Evolutionary conservation across 1,139 yeast genomes (phyloP).

Genomic region (Blastobotrys arbuscula): DNA sequence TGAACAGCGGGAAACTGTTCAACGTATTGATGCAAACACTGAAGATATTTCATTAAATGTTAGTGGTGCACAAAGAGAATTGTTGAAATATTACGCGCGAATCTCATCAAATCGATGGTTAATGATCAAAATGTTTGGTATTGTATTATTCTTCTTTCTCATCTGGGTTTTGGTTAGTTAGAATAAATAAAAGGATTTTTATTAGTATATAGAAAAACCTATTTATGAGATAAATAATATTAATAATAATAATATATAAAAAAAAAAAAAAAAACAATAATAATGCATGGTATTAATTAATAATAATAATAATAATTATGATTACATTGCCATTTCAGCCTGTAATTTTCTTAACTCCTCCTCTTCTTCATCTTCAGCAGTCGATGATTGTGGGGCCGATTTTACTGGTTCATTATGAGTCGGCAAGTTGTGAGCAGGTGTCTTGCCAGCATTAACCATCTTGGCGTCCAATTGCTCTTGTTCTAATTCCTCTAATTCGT

Average conservation of each 20-base stretch:
- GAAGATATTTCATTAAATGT: conserved; percentile 89
- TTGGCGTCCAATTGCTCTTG: conserved; percentile 68
- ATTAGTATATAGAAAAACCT: not conserved
- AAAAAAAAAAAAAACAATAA: conserved; percentile 6
- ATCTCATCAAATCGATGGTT: conserved; percentile 91
- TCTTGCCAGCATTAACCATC: conserved; percentile 45
- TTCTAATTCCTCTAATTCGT: conserved; percentile 83
- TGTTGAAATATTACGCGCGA: conserved; percentile 81
- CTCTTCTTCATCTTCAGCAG: conserved; percentile 26
- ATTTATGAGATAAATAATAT: not conserved
- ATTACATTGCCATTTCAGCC: conserved; percentile 88
- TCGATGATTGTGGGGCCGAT: conserved; percentile 27
- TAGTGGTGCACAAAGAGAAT: conserved; percentile 89
- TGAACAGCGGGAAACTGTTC: conserved; percentile 95
- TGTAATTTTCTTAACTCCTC: conserved; percentile 68
- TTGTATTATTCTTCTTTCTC: conserved; percentile 46
- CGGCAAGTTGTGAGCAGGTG: conserved; percentile 37
- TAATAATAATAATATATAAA: not conserved
- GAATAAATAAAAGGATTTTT: too few species aligned
- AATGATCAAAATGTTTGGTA: conserved; percentile 83
- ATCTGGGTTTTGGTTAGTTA: conserved; percentile 31
- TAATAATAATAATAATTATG: conserved; percentile 10
- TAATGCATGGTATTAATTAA: conserved; percentile 2
- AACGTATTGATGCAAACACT: conserved; percentile 90
- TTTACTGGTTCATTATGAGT: conserved; percentile 24